These are phyloP conservation scores for Hyphopichia burtonii DNA, from an alignment of 1,139 yeast species.

Conservation along the genomic window DNA sequence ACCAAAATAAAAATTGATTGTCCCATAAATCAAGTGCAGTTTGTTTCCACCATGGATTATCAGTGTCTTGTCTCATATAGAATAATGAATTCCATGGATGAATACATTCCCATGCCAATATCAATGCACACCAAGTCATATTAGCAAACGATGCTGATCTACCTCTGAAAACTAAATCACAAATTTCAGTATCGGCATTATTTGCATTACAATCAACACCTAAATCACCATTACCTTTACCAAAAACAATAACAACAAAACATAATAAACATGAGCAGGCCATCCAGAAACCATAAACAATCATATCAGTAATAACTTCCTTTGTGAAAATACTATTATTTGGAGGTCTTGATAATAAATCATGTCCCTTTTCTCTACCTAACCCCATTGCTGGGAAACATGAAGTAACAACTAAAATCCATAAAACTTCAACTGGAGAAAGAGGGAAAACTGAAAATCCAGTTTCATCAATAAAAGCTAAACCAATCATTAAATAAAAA, in stretches of 20 bases:
- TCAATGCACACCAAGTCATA: constrained; percentile 80
- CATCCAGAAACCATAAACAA: constrained; percentile 37
- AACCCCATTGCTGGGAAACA: constrained; percentile 43
- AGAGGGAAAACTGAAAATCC: constrained; percentile 37
- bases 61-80: constrained; percentile 63
- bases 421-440: constrained; percentile 36
- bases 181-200: constrained; percentile 17
- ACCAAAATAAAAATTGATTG: constrained; percentile 79
- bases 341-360: constrained; percentile 29
- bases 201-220: constrained; percentile 26
- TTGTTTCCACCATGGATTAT: constrained; percentile 50
- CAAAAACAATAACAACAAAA: constrained; percentile 30
- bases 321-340: constrained; percentile 30
- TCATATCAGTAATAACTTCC: constrained; percentile 33
- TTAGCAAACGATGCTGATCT: constrained; percentile 74
- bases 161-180: constrained; percentile 65
- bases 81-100: constrained; percentile 70
- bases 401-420: constrained; percentile 38
- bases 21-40: constrained; percentile 62
- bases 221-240: constrained; percentile 30
- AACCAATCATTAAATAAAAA: constrained; percentile 36
- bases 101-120: constrained; percentile 82
- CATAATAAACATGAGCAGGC: constrained; percentile 31
- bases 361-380: constrained; percentile 34
- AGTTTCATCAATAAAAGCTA: constrained; percentile 29